Conservation (phyloP, 176 grass and related monocot species). For the Aegilops bicornis region DNA sequence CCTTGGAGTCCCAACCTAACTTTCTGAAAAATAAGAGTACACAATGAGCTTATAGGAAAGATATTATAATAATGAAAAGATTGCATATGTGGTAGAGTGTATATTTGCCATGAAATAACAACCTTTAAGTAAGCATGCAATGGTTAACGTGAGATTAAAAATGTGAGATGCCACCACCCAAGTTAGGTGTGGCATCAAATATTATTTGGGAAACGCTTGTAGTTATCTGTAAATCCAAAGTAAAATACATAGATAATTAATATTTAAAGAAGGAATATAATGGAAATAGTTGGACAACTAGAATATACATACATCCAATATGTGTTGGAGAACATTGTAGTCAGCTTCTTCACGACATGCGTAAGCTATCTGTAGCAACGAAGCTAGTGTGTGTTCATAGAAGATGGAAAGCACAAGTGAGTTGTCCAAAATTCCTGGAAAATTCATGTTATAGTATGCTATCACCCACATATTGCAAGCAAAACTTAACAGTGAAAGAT, state of each 20-base stretch:
- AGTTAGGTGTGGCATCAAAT: constrained; percentile 53
- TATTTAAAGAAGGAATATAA: neutral
- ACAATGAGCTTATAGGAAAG: neutral
- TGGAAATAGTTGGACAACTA: neutral
- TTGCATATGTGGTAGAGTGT: neutral
- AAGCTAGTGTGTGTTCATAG: constrained; percentile 53
- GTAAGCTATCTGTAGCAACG: constrained; percentile 59
- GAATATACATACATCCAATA: constrained; percentile 51
- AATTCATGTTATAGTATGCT: constrained; percentile 2
- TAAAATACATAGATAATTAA: constrained; percentile 1
- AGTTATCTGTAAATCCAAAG: constrained; percentile 43
- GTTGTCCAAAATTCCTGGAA: constrained; percentile 73
- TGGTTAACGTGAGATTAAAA: too few relatives aligned
- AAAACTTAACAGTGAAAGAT: neutral
- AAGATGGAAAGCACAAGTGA: constrained; percentile 57
- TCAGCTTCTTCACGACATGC: constrained; percentile 50
- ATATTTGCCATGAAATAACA: neutral
- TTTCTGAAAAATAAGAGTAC: constrained; percentile 41
- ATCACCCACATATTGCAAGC: neutral
- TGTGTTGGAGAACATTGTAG: constrained; percentile 61
- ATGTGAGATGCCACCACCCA: constrained; percentile 26
- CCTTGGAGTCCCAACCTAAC: constrained; percentile 75
- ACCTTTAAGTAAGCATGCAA: neutral
- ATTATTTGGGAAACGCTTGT: constrained; percentile 46
- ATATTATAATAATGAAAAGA: neutral